Conservation (phyloP, 306 rosid genomes). For the Vigna nakashimae region DNA sequence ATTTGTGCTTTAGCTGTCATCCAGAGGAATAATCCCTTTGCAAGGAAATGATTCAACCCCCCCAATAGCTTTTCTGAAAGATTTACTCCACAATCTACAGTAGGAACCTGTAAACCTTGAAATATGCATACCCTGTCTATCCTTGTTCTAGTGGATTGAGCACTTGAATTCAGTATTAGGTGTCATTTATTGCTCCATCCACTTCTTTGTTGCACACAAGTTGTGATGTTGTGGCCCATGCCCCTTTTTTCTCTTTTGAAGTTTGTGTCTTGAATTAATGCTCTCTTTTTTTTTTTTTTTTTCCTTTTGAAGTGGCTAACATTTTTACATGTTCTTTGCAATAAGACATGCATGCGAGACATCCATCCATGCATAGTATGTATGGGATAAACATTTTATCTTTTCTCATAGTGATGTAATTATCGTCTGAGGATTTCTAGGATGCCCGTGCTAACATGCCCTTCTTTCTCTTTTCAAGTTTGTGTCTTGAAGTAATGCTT, state of each 20-base stretch:
- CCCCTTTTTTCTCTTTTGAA: constrained; percentile 12
- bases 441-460: not conserved
- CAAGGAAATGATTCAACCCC: constrained; percentile 7
- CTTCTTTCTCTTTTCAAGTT: constrained; percentile 18
- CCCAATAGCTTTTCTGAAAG: constrained; percentile 1
- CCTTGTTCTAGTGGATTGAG: constrained; percentile 5
- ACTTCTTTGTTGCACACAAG: constrained; percentile 1
- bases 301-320: constrained; percentile 14
- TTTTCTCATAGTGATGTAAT: constrained; percentile 20
- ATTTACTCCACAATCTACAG: constrained; percentile 23
- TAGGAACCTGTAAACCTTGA: constrained; percentile 23
- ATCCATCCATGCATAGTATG: constrained; percentile 13
- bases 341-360: not conserved
- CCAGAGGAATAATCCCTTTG: constrained; percentile 27
- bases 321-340: constrained; percentile 12
- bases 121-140: not conserved
- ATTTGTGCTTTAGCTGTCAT: constrained; percentile 11
- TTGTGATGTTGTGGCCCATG: constrained; percentile 4
- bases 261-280: constrained; percentile 5
- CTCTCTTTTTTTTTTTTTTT: not conserved
- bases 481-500: constrained; percentile 6
- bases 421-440: constrained; percentile 16
- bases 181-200: constrained; percentile 23
- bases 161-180: constrained; percentile 20
- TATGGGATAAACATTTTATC: constrained; percentile 6